Evolutionary conservation across 2,329 filamentous ascomycete genomes (phyloP), one percentile per base, ranked within the genome.

Genomic region (Colletotrichum scovillei): DNA sequence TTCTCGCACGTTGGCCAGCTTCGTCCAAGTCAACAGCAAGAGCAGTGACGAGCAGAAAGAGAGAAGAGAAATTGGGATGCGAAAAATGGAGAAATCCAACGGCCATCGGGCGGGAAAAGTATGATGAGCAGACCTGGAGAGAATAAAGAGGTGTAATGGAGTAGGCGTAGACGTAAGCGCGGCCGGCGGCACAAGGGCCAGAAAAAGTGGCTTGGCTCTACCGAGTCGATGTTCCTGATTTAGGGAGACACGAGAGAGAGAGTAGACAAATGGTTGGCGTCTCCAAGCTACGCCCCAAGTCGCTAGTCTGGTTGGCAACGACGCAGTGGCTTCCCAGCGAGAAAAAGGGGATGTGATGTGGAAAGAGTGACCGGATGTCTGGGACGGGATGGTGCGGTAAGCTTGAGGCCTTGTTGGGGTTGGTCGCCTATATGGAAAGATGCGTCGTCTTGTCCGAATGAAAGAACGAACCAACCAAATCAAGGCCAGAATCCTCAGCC

Each of bases 191-290:
- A 57, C 67, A 70, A 62, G 55, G 32, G 26, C 32, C 16, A 56
- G 46, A 56, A 28, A 19, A 55, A 19, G 71, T 73, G 71, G 71
- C 71, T 73, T 73, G 71, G 32, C 16, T 49, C 60, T 66, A 70
- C 46, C 26, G 42, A 42, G 55, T 42, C 35, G 32, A 56, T 57
- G 60, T 70, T 56, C 53, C 67, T 73, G 60, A 57, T 65, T 62
- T 62, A 71, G 67, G 49, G 19, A 46, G 52, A 35, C 70, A 46
- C 55, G 57, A 62, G 35, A 52, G 35, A 52, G 60, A 66, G 22
- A 38, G 57, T 60, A 35, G 52, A 65, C 42, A 30, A 73, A 70
- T 70, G 62, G 56, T 71, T 64, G 16, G 59, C 60, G 60, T 62
- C 42, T 66, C 62, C 62, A 56, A 69, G 28, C 60, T 62, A 49